phyloP scores from a whole-genome alignment of 2,329 filamentous ascomycete genomes.

The Aureobasidium sp. region DNA sequence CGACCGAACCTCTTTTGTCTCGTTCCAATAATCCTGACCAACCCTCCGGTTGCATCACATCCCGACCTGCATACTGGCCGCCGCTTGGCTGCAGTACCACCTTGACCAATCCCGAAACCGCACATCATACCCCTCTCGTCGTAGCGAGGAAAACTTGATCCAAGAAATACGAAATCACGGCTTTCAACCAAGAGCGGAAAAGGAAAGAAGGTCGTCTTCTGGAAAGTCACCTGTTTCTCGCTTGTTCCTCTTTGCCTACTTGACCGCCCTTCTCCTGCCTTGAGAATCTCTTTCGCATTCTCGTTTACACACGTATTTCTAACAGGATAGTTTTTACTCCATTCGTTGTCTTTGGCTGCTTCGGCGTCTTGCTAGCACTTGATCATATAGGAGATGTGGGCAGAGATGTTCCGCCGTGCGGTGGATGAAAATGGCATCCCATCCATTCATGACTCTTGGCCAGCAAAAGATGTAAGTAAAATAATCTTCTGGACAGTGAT shows the following conservation, averaged over 20 bases:
- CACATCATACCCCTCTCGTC: background rate
- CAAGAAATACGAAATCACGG: background rate
- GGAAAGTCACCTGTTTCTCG: constrained; percentile 2
- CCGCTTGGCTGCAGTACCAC: constrained; percentile 13
- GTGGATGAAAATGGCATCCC: constrained; percentile 1
- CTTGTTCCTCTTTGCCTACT: background rate
- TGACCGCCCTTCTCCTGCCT: background rate
- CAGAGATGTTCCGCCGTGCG: background rate
- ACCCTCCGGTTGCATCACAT: background rate
- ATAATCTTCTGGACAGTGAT: no score
- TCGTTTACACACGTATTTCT: background rate
- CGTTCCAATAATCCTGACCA: background rate
- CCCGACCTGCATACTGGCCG: constrained; percentile 1
- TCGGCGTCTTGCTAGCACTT: background rate
- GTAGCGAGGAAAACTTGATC: background rate
- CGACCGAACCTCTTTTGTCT: background rate
- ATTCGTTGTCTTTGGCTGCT: background rate
- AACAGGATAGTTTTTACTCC: background rate
- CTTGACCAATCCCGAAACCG: background rate
- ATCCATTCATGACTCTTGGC: constrained; percentile 32
- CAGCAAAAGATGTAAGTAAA: constrained; percentile 34
- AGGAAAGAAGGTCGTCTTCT: background rate
- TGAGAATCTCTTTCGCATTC: background rate
- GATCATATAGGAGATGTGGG: background rate
- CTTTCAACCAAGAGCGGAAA: background rate